Percentiles rank a stretch among this genome's conserved stretches.
phyloP scores from a whole-genome alignment of 2,329 filamentous ascomycete species.

The Periconia sp. region DNA sequence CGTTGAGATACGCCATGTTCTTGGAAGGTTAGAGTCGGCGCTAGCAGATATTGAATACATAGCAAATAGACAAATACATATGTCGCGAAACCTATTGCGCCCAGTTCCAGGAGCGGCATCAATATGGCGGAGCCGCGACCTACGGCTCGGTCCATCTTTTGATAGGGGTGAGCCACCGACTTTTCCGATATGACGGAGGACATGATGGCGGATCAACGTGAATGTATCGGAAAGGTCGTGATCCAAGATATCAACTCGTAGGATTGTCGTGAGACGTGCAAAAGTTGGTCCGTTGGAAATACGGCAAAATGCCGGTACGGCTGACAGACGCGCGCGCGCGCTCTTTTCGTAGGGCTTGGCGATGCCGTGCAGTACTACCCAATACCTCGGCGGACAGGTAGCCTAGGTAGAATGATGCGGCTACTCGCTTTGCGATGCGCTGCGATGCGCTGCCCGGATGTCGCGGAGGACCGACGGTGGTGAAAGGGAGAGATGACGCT shows the following conservation, averaged over 20 bases:
- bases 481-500: background rate
- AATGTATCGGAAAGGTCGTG: too few species aligned
- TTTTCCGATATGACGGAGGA: slow-evolving; percentile 20
- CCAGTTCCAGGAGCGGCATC: slow-evolving; percentile 70
- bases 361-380: background rate
- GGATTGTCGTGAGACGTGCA: too few species aligned
- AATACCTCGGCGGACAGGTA: background rate
- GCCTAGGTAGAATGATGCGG: background rate
- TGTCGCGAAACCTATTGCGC: slow-evolving; percentile 67
- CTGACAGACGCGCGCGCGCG: too few species aligned
- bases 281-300: too few species aligned
- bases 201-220: slow-evolving; percentile 2
- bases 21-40: slow-evolving; percentile 40
- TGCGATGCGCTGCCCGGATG: background rate
- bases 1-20: slow-evolving; percentile 40
- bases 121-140: slow-evolving; percentile 64
- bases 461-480: background rate
- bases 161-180: slow-evolving; percentile 9
- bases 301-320: too few species aligned
- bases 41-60: slow-evolving; percentile 72
- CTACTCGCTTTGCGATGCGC: too few species aligned
- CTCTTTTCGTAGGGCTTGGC: background rate
- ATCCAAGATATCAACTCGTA: too few species aligned
- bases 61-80: slow-evolving; percentile 65
- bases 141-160: slow-evolving; percentile 36